Conservation (phyloP, 2,329 filamentous ascomycete species). For the Pseudovirgaria hyperparasitica region DNA sequence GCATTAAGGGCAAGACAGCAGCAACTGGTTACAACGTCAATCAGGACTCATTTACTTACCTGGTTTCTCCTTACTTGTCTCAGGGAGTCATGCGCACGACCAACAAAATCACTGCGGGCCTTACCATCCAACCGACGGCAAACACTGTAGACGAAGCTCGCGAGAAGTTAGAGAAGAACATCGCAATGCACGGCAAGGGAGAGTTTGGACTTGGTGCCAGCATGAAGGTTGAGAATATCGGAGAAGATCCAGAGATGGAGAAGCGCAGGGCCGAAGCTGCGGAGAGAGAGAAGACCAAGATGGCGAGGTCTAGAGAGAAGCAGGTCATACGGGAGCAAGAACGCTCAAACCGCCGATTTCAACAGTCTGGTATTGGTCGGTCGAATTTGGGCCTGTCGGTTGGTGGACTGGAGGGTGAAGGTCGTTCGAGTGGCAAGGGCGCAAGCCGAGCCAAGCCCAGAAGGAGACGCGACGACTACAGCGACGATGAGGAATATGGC, state of each 20-base stretch:
- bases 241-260: constrained; percentile 62
- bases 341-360: constrained; percentile 36
- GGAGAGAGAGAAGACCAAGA: constrained; percentile 59
- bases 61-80: constrained; percentile 56
- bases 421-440: constrained; percentile 22
- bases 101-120: constrained; percentile 63
- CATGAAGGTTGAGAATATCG: constrained; percentile 40
- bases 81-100: constrained; percentile 59
- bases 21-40: constrained; percentile 46
- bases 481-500: constrained; percentile 69
- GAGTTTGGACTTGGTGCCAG: constrained; percentile 48
- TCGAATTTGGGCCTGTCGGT: constrained; percentile 48
- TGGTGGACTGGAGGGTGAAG: constrained; percentile 56
- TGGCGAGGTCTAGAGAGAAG: constrained; percentile 51
- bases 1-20: constrained; percentile 4
- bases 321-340: constrained; percentile 52
- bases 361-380: constrained; percentile 37
- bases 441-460: constrained; percentile 14
- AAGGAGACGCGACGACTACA: constrained; percentile 36
- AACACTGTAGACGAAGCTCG: constrained; percentile 59
- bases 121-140: constrained; percentile 54
- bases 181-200: too few species aligned
- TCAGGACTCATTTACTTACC: constrained; percentile 64
- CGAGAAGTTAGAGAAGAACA: constrained; percentile 51
- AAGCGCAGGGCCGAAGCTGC: constrained; percentile 61